A percentile compares a stretch with the other conserved stretches of the same genome.
These are phyloP conservation scores for Esteya vermicola DNA, from an alignment of 2,329 filamentous ascomycete genomes.

Conservation along the genomic window DNA sequence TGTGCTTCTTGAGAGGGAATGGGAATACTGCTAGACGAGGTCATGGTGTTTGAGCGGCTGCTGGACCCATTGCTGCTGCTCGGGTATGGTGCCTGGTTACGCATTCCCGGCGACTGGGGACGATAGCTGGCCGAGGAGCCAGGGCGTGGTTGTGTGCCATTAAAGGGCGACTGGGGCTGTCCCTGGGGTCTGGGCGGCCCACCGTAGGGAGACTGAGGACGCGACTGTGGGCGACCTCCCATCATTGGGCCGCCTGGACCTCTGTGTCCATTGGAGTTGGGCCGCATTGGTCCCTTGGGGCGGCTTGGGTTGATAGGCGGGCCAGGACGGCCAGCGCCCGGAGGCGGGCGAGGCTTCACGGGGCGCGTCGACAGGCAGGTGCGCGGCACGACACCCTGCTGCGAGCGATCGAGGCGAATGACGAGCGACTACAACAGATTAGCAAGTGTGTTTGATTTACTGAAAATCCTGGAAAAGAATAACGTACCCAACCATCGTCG, in stretches of 20 bases:
- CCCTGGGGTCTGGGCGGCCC: constrained; percentile 8
- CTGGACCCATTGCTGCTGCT: not conserved
- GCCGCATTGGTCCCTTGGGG: constrained; percentile 2
- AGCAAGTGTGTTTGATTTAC: not conserved
- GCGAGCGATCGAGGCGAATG: constrained; percentile 74
- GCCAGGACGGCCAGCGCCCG: constrained; percentile 28
- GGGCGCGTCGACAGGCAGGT: constrained; percentile 87
- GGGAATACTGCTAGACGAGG: constrained; percentile 29
- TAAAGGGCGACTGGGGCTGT: constrained; percentile 3
- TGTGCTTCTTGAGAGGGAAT: constrained; percentile 29
- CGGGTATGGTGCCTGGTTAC: constrained; percentile 11
- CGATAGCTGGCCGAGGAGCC: constrained; percentile 10
- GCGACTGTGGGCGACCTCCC: too few species aligned
- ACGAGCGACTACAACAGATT: constrained; percentile 56
- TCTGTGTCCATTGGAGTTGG: not conserved
- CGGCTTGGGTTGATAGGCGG: constrained; percentile 35
- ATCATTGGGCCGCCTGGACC: constrained; percentile 7
- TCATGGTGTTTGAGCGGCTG: constrained; percentile 9
- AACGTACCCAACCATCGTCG: constrained; percentile 90
- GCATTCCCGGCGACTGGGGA: constrained; percentile 15
- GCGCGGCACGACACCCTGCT: constrained; percentile 85
- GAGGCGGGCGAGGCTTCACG: constrained; percentile 63
- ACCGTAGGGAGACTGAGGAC: constrained; percentile 28
- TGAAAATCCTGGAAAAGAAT: not conserved
- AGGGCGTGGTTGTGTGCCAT: constrained; percentile 8